phyloP scores from a whole-genome alignment of 768 basidiomycete genomes.

The Hemileccinum impolitum region DNA sequence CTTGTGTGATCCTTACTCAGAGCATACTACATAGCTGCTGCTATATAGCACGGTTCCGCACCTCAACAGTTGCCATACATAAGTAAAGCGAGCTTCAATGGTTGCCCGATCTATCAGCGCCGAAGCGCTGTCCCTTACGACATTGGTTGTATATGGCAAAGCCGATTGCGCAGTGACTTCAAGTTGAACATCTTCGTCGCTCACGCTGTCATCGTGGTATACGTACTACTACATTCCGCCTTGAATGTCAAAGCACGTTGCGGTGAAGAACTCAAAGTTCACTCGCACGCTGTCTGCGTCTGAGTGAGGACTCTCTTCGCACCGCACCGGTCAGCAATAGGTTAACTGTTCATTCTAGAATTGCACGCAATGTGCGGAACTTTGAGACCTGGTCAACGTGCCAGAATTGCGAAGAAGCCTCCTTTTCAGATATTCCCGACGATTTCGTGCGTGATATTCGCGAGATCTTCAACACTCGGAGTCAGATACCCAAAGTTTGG shows the following conservation, averaged over 20 bases:
- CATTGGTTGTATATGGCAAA: slow-evolving; percentile 3
- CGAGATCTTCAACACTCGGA: slow-evolving; percentile 37
- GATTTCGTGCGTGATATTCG: slow-evolving; percentile 36
- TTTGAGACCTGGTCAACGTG: slow-evolving; percentile 52
- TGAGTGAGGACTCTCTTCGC: slow-evolving; percentile 32
- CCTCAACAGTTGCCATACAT: not conserved
- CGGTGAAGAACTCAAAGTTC: slow-evolving; percentile 9
- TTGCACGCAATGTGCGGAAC: slow-evolving; percentile 44
- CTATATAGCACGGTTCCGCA: not conserved
- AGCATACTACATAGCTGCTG: not conserved
- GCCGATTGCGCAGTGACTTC: too few species aligned
- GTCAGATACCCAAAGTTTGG: slow-evolving; percentile 41
- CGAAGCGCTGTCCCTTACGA: slow-evolving; percentile 10
- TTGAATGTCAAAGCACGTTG: slow-evolving; percentile 19
- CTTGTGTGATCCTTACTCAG: slow-evolving; percentile 7
- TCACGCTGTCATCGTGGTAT: too few species aligned
- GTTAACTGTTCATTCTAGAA: slow-evolving; percentile 30
- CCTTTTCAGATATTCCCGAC: slow-evolving; percentile 42
- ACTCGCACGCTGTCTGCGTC: slow-evolving; percentile 39
- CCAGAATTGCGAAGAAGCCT: slow-evolving; percentile 49
- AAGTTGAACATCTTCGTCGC: too few species aligned
- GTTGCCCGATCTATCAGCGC: slow-evolving; percentile 2
- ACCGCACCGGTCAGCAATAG: not conserved
- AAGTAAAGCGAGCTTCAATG: slow-evolving; percentile 1
- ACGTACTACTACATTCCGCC: too few species aligned